These are phyloP conservation scores for Acephala macrosclerotiorum DNA, from an alignment of 2,329 filamentous ascomycete genomes.

Conservation along the genomic window DNA sequence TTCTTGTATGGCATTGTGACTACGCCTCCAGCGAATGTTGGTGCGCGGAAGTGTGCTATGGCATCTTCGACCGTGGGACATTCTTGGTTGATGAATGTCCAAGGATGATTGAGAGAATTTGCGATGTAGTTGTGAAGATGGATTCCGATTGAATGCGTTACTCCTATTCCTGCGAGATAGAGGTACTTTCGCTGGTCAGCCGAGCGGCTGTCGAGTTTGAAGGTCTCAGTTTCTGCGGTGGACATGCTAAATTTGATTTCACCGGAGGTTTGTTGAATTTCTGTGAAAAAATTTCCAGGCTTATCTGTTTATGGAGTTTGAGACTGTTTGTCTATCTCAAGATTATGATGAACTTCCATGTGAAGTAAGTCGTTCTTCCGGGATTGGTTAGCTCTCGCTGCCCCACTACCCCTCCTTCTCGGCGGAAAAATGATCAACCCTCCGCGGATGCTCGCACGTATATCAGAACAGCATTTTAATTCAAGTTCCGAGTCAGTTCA, in stretches of 20 bases:
- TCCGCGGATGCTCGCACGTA: neutral
- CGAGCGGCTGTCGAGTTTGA: neutral
- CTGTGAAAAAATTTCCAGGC: neutral
- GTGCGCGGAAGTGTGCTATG: conserved; percentile 58
- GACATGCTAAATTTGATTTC: neutral
- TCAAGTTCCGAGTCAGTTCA: no score
- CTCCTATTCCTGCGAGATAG: conserved; percentile 50
- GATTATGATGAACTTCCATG: neutral
- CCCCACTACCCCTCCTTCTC: neutral
- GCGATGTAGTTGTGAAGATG: conserved; percentile 51
- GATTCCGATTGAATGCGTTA: conserved; percentile 50
- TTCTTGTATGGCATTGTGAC: conserved; percentile 88
- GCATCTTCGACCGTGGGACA: conserved; percentile 46
- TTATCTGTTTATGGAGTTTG: neutral
- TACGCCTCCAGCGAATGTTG: conserved; percentile 69
- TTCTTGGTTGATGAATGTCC: conserved; percentile 47
- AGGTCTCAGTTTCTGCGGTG: neutral
- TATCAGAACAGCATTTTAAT: neutral
- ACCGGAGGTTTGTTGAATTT: neutral
- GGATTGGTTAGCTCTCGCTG: neutral
- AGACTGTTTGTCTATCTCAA: neutral
- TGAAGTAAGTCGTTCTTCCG: neutral
- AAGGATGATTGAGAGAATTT: conserved; percentile 44
- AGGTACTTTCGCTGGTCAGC: conserved; percentile 20
- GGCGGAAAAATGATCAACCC: neutral